Evolutionary conservation across 805 yeast species (phyloP).

Genomic region (Nakazawaea ishiwadae): DNA sequence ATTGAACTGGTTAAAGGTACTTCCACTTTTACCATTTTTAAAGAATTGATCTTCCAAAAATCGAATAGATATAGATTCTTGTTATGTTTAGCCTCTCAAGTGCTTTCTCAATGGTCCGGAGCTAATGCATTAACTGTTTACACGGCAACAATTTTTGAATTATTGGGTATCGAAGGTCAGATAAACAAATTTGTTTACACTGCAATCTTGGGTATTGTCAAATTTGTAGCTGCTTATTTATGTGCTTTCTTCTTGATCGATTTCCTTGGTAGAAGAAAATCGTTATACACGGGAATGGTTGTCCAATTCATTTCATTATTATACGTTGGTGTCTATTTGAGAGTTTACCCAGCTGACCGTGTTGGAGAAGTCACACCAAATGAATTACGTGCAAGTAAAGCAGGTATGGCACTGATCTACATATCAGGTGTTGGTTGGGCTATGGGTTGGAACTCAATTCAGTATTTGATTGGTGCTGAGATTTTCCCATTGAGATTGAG

Average conservation of each 20-base stretch:
- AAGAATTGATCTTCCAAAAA: conserved; percentile 30
- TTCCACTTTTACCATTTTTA: conserved; percentile 21
- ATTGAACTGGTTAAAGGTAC: conserved; percentile 22
- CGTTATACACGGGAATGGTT: conserved; percentile 44
- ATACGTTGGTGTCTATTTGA: conserved; percentile 43
- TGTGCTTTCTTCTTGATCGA: conserved; percentile 53
- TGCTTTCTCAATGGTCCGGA: conserved; percentile 58
- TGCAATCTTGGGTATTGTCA: conserved; percentile 49
- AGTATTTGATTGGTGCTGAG: conserved; percentile 46
- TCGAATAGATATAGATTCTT: conserved; percentile 43
- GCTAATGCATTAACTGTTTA: conserved; percentile 53
- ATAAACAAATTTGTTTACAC: conserved; percentile 39
- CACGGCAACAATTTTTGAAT: conserved; percentile 46
- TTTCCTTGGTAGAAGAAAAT: conserved; percentile 44
- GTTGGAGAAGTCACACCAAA: conserved; percentile 30
- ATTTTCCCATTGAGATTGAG: conserved; percentile 41
- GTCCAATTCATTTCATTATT: conserved; percentile 38
- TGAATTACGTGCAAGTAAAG: conserved; percentile 47
- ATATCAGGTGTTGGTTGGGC: conserved; percentile 56
- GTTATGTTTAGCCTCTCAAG: conserved; percentile 37
- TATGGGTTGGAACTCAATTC: conserved; percentile 49
- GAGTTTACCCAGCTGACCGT: conserved; percentile 33
- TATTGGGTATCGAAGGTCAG: conserved; percentile 39
- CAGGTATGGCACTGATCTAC: conserved; percentile 47
- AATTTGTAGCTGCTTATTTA: conserved; percentile 42